phyloP scores from a whole-genome alignment of 768 basidiomycete genomes.

The Cytidiella melzeri region DNA sequence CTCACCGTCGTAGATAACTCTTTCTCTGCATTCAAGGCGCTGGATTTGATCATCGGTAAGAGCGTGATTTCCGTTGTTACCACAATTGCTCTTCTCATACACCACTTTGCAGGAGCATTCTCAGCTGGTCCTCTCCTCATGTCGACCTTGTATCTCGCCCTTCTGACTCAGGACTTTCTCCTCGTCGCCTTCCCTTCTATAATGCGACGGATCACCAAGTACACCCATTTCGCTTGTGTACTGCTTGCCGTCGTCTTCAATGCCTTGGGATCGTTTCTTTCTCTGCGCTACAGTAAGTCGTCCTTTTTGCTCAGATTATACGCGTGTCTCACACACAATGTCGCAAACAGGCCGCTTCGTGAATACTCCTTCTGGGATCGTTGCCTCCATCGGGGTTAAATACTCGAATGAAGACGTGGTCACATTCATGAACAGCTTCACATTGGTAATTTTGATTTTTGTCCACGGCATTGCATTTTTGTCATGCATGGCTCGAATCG shows the following conservation, averaged over 20 bases:
- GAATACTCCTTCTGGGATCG: background rate
- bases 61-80: background rate
- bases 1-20: constrained; percentile 45
- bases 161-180: constrained; percentile 47
- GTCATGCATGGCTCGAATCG: constrained; percentile 53
- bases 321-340: background rate
- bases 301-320: background rate
- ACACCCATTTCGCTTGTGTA: constrained; percentile 45
- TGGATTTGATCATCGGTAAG: constrained; percentile 63
- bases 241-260: constrained; percentile 50
- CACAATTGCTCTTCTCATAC: background rate
- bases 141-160: constrained; percentile 57
- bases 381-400: constrained; percentile 28
- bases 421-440: constrained; percentile 56
- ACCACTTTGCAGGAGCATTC: constrained; percentile 31
- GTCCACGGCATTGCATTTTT: constrained; percentile 56
- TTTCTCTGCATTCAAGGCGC: constrained; percentile 38
- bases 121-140: constrained; percentile 64
- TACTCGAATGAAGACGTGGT: constrained; percentile 34
- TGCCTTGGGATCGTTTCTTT: constrained; percentile 60
- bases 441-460: constrained; percentile 51
- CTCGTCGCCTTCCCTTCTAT: constrained; percentile 46
- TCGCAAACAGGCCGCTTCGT: background rate
- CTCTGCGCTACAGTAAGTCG: constrained; percentile 50
- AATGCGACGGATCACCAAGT: constrained; percentile 38